Evolutionary conservation across 805 yeast species (phyloP).

Genomic region (Candida namnaoensis): DNA sequence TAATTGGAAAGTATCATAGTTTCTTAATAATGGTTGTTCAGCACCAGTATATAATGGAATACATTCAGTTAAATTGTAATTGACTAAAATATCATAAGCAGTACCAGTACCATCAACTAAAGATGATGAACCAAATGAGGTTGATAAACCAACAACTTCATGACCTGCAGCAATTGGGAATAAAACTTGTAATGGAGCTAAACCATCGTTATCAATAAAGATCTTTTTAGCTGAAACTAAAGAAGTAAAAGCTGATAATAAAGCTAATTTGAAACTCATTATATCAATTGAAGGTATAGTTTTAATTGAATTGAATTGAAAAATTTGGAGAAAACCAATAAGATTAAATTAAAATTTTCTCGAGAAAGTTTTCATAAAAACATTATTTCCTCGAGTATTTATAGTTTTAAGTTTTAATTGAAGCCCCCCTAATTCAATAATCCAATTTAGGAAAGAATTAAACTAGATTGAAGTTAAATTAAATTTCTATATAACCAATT

Average conservation of each 20-base stretch:
- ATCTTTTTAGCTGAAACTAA: constrained; percentile 21
- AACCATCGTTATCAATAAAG: constrained; percentile 34
- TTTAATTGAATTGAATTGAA: no score
- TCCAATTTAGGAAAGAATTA: no score
- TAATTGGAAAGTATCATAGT: constrained; percentile 28
- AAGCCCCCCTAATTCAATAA: no score
- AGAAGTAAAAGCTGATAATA: constrained; percentile 2
- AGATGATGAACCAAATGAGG: constrained; percentile 29
- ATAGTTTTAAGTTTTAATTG: no score
- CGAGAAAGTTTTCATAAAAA: no score
- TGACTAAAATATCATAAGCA: constrained; percentile 20
- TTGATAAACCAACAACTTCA: constrained; percentile 30
- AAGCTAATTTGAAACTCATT: no score
- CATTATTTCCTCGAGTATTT: no score
- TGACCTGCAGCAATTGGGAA: constrained; percentile 30
- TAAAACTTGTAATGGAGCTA: constrained; percentile 26
- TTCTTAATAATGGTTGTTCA: constrained; percentile 26
- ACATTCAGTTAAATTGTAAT: constrained; percentile 27
- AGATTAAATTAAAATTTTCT: no score
- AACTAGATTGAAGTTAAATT: no score
- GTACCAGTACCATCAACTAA: constrained; percentile 29
- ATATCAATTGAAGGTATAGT: no score
- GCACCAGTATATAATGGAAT: constrained; percentile 30
- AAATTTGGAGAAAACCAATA: no score
- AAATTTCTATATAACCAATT: no score